A percentile compares a stretch with the other conserved stretches of the same genome.
These are phyloP conservation scores for Curvularia verruculosa DNA, from an alignment of 2,329 filamentous ascomycete species.

Conservation along the genomic window DNA sequence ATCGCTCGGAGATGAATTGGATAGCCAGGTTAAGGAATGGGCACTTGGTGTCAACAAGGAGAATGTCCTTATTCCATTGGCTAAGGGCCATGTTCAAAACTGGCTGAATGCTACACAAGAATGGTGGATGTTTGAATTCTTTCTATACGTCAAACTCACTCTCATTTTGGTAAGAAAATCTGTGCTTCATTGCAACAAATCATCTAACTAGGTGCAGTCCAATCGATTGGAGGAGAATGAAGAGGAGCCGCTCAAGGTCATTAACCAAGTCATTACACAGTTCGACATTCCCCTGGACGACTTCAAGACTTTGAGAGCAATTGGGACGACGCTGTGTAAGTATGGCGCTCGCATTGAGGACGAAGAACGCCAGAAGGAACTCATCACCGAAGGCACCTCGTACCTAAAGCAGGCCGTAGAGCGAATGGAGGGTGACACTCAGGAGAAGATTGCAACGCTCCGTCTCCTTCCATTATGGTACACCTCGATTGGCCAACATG, in stretches of 20 bases:
- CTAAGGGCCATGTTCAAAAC: slow-evolving; percentile 1
- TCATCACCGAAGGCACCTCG: neutral
- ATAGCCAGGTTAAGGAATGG: neutral
- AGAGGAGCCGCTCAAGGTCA: neutral
- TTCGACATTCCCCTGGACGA: neutral
- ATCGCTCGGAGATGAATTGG: neutral
- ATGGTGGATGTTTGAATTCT: neutral
- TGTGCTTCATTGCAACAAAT: no score
- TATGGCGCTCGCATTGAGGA: neutral
- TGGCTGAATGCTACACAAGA: neutral
- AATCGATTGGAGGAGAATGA: neutral
- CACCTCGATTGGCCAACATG: neutral
- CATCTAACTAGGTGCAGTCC: neutral
- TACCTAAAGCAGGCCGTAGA: neutral
- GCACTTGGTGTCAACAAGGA: neutral
- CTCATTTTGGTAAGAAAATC: neutral
- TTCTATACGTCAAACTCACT: neutral
- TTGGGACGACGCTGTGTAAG: neutral
- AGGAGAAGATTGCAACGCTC: neutral
- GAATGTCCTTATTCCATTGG: neutral
- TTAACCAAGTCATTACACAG: neutral
- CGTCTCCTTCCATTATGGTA: neutral
- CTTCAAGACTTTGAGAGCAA: slow-evolving; percentile 1
- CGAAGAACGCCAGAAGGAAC: neutral
- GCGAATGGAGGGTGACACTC: neutral